Conservation (phyloP, 352 stramenopile species). For the Phytophthora sp. region DNA sequence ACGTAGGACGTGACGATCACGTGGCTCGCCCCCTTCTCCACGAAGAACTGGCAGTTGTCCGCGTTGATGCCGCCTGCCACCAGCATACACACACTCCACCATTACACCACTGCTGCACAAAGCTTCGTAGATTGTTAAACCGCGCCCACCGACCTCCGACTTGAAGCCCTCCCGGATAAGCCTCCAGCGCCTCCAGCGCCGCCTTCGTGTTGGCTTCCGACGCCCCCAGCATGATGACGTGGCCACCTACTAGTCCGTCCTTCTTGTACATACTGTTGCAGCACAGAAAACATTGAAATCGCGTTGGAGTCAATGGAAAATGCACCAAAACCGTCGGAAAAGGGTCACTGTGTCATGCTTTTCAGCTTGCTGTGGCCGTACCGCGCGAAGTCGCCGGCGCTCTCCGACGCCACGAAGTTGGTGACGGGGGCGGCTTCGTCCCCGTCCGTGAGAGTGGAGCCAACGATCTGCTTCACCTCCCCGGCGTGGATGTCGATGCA, state of each 20-base stretch:
- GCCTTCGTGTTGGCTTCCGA: conserved; percentile 92
- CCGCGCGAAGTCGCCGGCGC: conserved; percentile 76
- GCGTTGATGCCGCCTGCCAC: conserved; percentile 85
- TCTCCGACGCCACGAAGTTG: conserved; percentile 92
- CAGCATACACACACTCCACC: not conserved
- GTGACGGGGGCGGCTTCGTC: conserved; percentile 69
- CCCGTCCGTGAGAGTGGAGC: conserved; percentile 95
- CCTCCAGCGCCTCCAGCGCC: conserved; percentile 81
- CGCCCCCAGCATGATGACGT: conserved; percentile 98
- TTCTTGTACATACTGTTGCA: conserved; percentile 89
- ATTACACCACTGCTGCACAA: not conserved
- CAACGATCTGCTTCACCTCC: conserved; percentile 99
- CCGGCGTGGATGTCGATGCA: conserved; percentile 99
- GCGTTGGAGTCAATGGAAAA: not conserved
- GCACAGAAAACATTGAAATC: not conserved
- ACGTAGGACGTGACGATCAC: conserved; percentile 99
- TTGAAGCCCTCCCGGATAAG: conserved; percentile 94
- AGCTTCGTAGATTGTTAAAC: too few relatives aligned
- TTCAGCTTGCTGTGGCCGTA: conserved; percentile 34
- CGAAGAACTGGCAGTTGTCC: conserved; percentile 94
- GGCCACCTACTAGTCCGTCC: conserved; percentile 92
- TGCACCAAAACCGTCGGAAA: not conserved
- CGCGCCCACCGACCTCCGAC: conserved; percentile 83
- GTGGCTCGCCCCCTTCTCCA: conserved; percentile 96
- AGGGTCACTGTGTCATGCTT: not conserved